Conservation (phyloP, 139 green algal species). For the Pleodorina starrii region DNA sequence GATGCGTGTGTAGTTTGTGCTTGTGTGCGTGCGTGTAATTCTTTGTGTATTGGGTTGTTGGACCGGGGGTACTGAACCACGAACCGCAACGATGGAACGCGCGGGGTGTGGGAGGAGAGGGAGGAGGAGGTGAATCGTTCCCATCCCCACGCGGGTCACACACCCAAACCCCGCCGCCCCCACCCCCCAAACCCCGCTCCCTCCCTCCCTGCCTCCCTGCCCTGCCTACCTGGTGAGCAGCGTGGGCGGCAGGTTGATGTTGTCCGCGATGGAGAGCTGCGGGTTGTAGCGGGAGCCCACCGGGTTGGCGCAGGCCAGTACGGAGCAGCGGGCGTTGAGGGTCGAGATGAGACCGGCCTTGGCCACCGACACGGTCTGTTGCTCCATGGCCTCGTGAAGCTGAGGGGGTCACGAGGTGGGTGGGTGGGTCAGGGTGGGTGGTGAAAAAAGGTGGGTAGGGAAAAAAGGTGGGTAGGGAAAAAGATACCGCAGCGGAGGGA, state of each 20-base stretch:
- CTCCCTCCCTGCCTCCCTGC: too few species aligned
- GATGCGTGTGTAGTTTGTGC: too few species aligned
- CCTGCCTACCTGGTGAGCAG: conserved; percentile 90
- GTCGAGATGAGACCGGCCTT: conserved; percentile 99
- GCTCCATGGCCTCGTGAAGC: conserved; percentile 83
- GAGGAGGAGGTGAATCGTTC: too few species aligned
- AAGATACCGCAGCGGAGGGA: not conserved
- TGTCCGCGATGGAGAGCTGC: conserved; percentile 91
- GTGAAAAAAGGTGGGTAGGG: not conserved
- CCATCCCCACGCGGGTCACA: too few species aligned
- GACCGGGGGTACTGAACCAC: too few species aligned
- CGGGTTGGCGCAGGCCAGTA: conserved; percentile 82
- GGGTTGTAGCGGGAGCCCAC: conserved; percentile 90
- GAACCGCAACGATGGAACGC: too few species aligned
- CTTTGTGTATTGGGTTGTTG: too few species aligned
- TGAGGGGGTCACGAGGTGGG: too few species aligned
- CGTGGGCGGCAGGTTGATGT: conserved; percentile 97
- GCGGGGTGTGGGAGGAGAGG: too few species aligned
- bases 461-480: not conserved
- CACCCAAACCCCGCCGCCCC: too few species aligned
- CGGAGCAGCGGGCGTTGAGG: conserved; percentile 96
- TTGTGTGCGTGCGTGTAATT: too few species aligned
- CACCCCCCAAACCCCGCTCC: too few species aligned
- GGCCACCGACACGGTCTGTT: conserved; percentile 96
- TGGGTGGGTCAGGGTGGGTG: not conserved